A percentile compares a stretch with the other conserved stretches of the same genome.
Conservation (phyloP, 1,139 yeast species). For the Candida freyschussii region DNA sequence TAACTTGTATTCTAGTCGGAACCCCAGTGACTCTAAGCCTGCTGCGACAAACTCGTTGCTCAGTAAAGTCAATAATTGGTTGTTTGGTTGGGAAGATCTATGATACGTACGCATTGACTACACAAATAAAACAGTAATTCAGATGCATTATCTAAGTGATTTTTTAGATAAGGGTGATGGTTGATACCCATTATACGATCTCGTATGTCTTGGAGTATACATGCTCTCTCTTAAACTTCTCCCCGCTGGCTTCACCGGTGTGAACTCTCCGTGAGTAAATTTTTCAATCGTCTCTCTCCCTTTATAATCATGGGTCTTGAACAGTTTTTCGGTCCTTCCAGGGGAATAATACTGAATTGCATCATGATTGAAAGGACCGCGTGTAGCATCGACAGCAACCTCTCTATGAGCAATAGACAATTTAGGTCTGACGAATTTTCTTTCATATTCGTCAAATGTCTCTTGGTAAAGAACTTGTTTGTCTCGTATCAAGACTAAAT, state of each 20-base stretch:
- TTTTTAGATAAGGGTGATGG: constrained; percentile 19
- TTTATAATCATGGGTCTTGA: constrained; percentile 23
- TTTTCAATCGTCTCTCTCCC: constrained; percentile 24
- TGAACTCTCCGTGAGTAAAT: constrained; percentile 21
- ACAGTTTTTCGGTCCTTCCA: constrained; percentile 22
- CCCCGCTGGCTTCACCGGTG: constrained; percentile 16
- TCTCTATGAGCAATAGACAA: constrained; percentile 52
- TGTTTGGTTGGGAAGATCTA: constrained; percentile 57
- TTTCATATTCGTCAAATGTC: constrained; percentile 58
- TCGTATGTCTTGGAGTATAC: constrained; percentile 1
- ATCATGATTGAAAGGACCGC: constrained; percentile 31
- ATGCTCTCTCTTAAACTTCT: background rate
- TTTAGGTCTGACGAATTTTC: constrained; percentile 62
- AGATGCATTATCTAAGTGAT: constrained; percentile 1
- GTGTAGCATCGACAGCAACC: constrained; percentile 60
- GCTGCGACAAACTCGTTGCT: constrained; percentile 24
- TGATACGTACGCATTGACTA: no score
- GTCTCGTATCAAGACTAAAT: constrained; percentile 48
- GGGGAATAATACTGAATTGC: constrained; percentile 36
- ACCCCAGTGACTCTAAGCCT: constrained; percentile 18
- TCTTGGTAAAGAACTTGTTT: constrained; percentile 59
- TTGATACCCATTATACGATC: constrained; percentile 6
- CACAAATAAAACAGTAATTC: no score
- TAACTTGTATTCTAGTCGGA: constrained; percentile 26
- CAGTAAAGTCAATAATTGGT: constrained; percentile 34